Conservation (phyloP, 805 yeast species). For the Yarrowia divulgata region DNA sequence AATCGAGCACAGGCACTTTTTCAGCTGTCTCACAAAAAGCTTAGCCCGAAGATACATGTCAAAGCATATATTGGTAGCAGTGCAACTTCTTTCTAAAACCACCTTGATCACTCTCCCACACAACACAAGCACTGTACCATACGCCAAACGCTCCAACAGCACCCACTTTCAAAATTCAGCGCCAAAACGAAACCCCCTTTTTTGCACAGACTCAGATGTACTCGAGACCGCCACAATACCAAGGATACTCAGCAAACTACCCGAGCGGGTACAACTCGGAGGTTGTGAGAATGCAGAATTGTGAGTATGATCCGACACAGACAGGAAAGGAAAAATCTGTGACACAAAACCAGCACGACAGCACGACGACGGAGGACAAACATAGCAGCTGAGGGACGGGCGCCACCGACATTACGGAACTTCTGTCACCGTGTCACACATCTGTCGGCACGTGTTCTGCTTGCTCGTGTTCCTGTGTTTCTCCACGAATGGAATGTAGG, state of each 20-base stretch:
- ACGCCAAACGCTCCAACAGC: background rate
- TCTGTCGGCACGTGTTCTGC: background rate
- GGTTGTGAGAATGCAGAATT: constrained; percentile 35
- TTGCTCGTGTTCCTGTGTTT: constrained; percentile 9
- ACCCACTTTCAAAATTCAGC: constrained; percentile 31
- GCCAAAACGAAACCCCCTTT: constrained; percentile 33
- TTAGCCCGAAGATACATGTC: constrained; percentile 21
- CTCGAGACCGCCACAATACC: constrained; percentile 39
- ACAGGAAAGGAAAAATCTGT: background rate
- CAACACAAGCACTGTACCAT: background rate
- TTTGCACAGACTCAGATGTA: constrained; percentile 35
- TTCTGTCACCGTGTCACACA: background rate
- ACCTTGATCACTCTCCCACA: background rate
- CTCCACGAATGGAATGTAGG: constrained; percentile 21
- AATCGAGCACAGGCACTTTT: constrained; percentile 20
- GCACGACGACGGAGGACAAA: background rate
- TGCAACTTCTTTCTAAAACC: constrained; percentile 15
- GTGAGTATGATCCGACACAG: constrained; percentile 32
- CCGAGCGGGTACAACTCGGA: constrained; percentile 39
- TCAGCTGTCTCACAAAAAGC: constrained; percentile 4
- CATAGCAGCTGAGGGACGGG: background rate
- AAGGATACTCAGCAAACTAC: constrained; percentile 35
- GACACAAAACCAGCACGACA: background rate
- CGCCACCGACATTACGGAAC: too few species aligned
- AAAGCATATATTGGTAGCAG: background rate